A percentile compares a stretch with the other conserved stretches of the same genome.
Conservation (phyloP, 257 asterid genomes). For the Cordia subcordata region DNA sequence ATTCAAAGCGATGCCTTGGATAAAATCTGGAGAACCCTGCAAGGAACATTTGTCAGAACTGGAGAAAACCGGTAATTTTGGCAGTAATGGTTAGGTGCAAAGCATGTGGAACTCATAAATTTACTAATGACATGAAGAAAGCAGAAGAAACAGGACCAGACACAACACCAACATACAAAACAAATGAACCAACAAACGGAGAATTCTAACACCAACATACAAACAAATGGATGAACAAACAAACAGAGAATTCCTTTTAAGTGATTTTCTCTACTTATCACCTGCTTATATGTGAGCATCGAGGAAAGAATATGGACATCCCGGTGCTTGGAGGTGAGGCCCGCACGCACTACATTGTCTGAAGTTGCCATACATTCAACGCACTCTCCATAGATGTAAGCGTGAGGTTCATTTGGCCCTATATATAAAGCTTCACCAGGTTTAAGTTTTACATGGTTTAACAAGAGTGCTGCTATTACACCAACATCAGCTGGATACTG, state of each 20-base stretch:
- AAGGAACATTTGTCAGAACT: neutral
- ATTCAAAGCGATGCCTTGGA: slow-evolving; percentile 39
- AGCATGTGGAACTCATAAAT: no score
- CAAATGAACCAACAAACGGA: neutral
- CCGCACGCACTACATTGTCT: slow-evolving; percentile 82
- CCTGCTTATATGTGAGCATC: slow-evolving; percentile 88
- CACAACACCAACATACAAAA: neutral
- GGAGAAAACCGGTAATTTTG: no score
- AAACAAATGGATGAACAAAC: neutral
- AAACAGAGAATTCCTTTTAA: neutral
- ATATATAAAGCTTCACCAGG: slow-evolving; percentile 70
- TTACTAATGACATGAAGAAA: no score
- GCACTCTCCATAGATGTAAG: slow-evolving; percentile 67
- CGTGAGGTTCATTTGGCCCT: slow-evolving; percentile 81
- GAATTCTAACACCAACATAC: neutral
- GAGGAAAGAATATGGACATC: slow-evolving; percentile 70
- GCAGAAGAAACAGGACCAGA: neutral
- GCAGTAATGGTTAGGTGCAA: no score
- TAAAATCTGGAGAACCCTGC: slow-evolving; percentile 58
- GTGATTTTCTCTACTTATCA: slow-evolving; percentile 8
- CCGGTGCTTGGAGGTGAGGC: slow-evolving; percentile 65
- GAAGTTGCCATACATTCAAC: slow-evolving; percentile 90
- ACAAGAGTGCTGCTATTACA: slow-evolving; percentile 56
- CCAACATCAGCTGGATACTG: slow-evolving; percentile 72
- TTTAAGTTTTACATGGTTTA: slow-evolving; percentile 59